phyloP scores from a whole-genome alignment of 352 stramenopile genomes.

The Globisporangium iwayamae region DNA sequence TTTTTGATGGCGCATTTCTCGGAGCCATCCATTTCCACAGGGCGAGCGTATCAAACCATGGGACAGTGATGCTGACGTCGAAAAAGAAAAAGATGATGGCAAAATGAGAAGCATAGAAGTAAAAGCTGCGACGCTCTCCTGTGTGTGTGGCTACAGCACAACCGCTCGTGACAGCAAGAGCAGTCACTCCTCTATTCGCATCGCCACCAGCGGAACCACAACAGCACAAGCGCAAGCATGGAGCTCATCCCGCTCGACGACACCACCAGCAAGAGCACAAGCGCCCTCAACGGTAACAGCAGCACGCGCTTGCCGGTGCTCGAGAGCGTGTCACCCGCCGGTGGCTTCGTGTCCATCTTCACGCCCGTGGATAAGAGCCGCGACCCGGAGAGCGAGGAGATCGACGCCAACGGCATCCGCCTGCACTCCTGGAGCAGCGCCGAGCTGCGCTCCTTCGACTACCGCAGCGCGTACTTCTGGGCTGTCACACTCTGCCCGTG shows the following conservation, averaged over 20 bases:
- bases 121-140: too few species aligned
- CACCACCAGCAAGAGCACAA: background rate
- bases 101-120: too few species aligned
- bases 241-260: slow-evolving; percentile 1
- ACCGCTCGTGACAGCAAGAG: too few species aligned
- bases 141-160: too few species aligned
- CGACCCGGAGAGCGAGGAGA: slow-evolving; percentile 11
- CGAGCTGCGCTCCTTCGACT: slow-evolving; percentile 11
- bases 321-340: slow-evolving; percentile 6
- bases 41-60: too few species aligned
- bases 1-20: too few species aligned
- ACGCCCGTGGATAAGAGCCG: slow-evolving; percentile 13
- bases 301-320: slow-evolving; percentile 1
- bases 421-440: slow-evolving; percentile 8
- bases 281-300: background rate
- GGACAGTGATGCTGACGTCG: too few species aligned
- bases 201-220: background rate
- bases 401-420: slow-evolving; percentile 8
- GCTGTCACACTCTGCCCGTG: slow-evolving; percentile 11
- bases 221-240: background rate
- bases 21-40: too few species aligned
- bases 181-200: background rate
- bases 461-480: slow-evolving; percentile 12
- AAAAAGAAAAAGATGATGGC: too few species aligned
- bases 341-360: slow-evolving; percentile 15